phyloP scores from a whole-genome alignment of 352 stramenopile species.

The Peronospora destructor region DNA sequence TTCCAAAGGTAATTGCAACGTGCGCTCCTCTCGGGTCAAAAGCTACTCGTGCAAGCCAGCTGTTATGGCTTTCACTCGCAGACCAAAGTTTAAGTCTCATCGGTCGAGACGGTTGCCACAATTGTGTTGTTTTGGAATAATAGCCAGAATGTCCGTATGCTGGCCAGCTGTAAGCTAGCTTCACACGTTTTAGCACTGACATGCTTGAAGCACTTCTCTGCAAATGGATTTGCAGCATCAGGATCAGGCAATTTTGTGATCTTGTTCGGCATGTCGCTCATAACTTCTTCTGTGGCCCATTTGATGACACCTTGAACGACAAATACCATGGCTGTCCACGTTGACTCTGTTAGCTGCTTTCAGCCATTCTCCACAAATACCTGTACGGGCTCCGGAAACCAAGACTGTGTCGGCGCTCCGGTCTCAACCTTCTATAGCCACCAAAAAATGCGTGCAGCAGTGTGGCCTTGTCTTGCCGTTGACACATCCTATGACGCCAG shows the following conservation, averaged over 20 bases:
- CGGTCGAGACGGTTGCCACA: conserved; percentile 89
- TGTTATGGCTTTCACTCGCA: conserved; percentile 87
- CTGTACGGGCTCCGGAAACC: conserved; percentile 88
- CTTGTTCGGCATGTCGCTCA: conserved; percentile 26
- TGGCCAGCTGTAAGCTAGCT: conserved; percentile 83
- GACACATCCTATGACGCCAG: conserved; percentile 91
- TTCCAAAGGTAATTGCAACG: conserved; percentile 86
- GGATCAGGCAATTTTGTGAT: conserved; percentile 87
- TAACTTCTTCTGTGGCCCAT: conserved; percentile 90
- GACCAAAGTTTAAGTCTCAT: conserved; percentile 94
- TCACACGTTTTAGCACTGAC: conserved; percentile 61
- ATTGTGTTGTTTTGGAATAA: conserved; percentile 90
- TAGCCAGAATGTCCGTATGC: conserved; percentile 89
- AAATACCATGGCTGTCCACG: conserved; percentile 36
- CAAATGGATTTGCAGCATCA: conserved; percentile 86
- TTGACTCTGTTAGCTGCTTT: conserved; percentile 93
- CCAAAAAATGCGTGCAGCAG: conserved; percentile 89
- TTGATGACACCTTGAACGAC: no score
- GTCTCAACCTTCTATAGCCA: conserved; percentile 92
- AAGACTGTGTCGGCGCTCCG: conserved; percentile 92
- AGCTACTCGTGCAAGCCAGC: conserved; percentile 86
- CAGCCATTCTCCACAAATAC: conserved; percentile 91
- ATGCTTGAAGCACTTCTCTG: conserved; percentile 67
- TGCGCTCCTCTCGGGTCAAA: conserved; percentile 91
- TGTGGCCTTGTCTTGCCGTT: conserved; percentile 73